These are phyloP conservation scores for Mycena alexandri DNA, from an alignment of 768 basidiomycete genomes.

Conservation along the genomic window DNA sequence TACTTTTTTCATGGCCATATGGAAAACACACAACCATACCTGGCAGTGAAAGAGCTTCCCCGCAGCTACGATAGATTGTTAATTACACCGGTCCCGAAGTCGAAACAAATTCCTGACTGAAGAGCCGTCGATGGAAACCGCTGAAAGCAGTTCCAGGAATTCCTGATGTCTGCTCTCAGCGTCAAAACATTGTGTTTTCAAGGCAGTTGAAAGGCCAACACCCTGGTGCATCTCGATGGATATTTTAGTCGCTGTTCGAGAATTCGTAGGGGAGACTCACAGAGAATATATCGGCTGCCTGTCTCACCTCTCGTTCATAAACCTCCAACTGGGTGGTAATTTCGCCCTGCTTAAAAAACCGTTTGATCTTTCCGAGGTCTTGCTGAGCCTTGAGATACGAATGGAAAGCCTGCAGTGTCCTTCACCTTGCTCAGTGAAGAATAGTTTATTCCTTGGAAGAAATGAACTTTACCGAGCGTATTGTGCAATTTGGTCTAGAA, in stretches of 20 bases:
- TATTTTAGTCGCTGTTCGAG: not conserved
- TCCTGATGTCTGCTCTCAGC: slow-evolving; percentile 15
- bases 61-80: too few species aligned
- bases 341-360: slow-evolving; percentile 20
- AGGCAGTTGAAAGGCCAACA: not conserved
- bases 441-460: not conserved
- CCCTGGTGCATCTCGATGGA: not conserved
- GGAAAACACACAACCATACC: too few species aligned
- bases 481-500: slow-evolving; percentile 12
- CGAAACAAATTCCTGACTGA: not conserved
- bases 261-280: not conserved
- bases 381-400: not conserved
- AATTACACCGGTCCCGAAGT: too few species aligned
- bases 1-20: too few species aligned
- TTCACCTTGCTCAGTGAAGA: not conserved
- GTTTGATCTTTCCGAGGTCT: slow-evolving; percentile 11
- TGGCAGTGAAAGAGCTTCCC: too few species aligned
- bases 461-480: not conserved
- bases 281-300: not conserved
- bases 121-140: not conserved
- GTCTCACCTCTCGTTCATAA: slow-evolving; percentile 1
- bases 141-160: slow-evolving; percentile 23
- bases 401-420: slow-evolving; percentile 4
- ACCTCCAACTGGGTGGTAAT: slow-evolving; percentile 3
- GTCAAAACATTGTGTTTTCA: not conserved